phyloP scores from a whole-genome alignment of 371 early-diverging fungal genomes.

The Batkoa obscura region DNA sequence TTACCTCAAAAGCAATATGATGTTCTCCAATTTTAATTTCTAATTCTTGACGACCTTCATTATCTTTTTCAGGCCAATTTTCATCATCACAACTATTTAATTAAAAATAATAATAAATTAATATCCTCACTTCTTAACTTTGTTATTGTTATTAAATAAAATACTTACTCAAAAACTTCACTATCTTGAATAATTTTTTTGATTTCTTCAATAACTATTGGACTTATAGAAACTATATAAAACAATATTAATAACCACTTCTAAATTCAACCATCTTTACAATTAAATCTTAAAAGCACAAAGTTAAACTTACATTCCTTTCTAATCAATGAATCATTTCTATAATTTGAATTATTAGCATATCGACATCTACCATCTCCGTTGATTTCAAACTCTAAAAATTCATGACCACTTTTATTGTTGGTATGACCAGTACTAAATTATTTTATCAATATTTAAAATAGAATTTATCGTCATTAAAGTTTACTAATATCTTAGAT shows the following conservation, averaged over 20 bases:
- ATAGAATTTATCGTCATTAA: too few relatives aligned
- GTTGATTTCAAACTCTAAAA: constrained; percentile 90
- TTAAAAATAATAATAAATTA: neutral
- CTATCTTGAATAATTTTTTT: constrained; percentile 75
- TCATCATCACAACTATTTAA: constrained; percentile 64
- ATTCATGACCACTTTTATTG: constrained; percentile 86
- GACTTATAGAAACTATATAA: constrained; percentile 58
- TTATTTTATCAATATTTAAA: too few relatives aligned
- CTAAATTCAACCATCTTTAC: too few relatives aligned
- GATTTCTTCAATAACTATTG: constrained; percentile 62
- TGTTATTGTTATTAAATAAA: neutral
- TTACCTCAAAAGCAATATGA: constrained; percentile 88
- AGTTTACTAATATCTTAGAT: too few relatives aligned
- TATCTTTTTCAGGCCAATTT: constrained; percentile 81
- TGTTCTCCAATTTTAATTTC: constrained; percentile 79
- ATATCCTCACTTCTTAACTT: too few relatives aligned
- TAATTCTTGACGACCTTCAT: constrained; percentile 82
- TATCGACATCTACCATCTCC: constrained; percentile 80
- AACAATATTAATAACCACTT: too few relatives aligned
- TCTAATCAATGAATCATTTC: constrained; percentile 86
- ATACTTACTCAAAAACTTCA: constrained; percentile 63
- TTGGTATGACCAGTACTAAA: constrained; percentile 82
- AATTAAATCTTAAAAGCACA: neutral
- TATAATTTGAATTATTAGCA: constrained; percentile 95
- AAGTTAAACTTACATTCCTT: constrained; percentile 49